A percentile compares a stretch with the other conserved stretches of the same genome.
Conservation (phyloP, 1,139 yeast genomes). For the Arxiozyma slooffiae region DNA sequence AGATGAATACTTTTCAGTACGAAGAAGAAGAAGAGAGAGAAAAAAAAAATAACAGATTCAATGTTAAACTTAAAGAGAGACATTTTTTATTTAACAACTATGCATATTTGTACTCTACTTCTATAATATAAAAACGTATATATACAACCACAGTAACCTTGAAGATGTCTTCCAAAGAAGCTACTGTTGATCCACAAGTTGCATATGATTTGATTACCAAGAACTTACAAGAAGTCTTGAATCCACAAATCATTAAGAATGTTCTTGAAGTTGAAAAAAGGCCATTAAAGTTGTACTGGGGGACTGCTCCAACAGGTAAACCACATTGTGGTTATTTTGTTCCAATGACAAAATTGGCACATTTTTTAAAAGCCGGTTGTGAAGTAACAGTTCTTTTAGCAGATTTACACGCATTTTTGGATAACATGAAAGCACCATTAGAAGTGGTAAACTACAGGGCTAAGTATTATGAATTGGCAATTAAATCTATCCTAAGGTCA, state of each 20-base stretch:
- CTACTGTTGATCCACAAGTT: slow-evolving; percentile 42
- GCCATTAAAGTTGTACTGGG: slow-evolving; percentile 89
- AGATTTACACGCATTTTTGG: slow-evolving; percentile 95
- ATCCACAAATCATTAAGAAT: slow-evolving; percentile 78
- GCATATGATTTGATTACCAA: slow-evolving; percentile 72
- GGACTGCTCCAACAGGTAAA: slow-evolving; percentile 91
- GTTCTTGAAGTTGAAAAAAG: slow-evolving; percentile 72
- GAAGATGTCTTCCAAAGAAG: slow-evolving; percentile 4
- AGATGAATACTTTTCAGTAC: not conserved
- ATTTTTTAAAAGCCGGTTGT: slow-evolving; percentile 91
- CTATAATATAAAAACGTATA: no score
- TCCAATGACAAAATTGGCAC: slow-evolving; percentile 93
- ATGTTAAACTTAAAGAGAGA: not conserved
- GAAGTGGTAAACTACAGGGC: slow-evolving; percentile 87
- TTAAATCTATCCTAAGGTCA: slow-evolving; percentile 74
- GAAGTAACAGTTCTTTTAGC: slow-evolving; percentile 88
- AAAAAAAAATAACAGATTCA: no score
- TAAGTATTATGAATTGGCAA: slow-evolving; percentile 71
- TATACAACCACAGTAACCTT: not conserved
- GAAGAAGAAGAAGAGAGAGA: not conserved
- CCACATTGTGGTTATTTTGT: slow-evolving; percentile 99
- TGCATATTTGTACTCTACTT: no score
- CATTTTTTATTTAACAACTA: no score
- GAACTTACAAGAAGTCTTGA: slow-evolving; percentile 83
- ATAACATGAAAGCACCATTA: slow-evolving; percentile 95